Percentiles rank a stretch among this genome's conserved stretches.
These are phyloP conservation scores for Serendipita sp. DNA, from an alignment of 768 basidiomycete genomes.

Conservation along the genomic window DNA sequence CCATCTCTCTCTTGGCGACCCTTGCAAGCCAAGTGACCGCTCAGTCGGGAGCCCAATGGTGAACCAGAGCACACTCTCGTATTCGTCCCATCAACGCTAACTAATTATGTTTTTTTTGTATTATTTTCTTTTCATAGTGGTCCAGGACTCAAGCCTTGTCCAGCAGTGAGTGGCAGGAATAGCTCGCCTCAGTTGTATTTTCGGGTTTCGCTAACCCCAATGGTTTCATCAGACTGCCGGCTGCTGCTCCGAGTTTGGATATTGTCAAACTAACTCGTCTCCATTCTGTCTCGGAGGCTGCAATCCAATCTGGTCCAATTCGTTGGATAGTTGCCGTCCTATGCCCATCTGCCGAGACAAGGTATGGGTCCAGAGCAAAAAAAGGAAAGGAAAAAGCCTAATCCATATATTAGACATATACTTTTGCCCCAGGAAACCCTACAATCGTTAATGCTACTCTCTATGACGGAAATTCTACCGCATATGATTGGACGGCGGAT, in stretches of 20 bases:
- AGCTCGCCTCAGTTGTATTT: too few relatives aligned
- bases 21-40: neutral
- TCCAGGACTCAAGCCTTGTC: neutral
- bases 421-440: slow-evolving; percentile 6
- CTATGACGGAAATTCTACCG: slow-evolving; percentile 58
- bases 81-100: too few relatives aligned
- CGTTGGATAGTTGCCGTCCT: slow-evolving; percentile 49
- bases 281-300: slow-evolving; percentile 72
- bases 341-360: slow-evolving; percentile 53
- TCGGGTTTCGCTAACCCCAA: too few relatives aligned
- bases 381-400: neutral
- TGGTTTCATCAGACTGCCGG: neutral
- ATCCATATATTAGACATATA: neutral
- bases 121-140: neutral
- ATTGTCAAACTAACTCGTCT: neutral
- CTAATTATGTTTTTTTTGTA: too few relatives aligned
- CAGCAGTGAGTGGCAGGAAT: neutral
- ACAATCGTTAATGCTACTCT: slow-evolving; percentile 21
- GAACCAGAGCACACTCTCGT: too few relatives aligned
- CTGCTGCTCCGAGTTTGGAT: neutral
- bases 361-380: slow-evolving; percentile 21
- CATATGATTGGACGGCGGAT: slow-evolving; percentile 60
- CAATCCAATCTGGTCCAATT: slow-evolving; percentile 53
- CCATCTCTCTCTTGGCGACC: neutral
- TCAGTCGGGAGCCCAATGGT: neutral